A percentile compares a stretch with the other conserved stretches of the same genome.
phyloP scores from a whole-genome alignment of 306 rosid genomes.

The Urtica urens region DNA sequence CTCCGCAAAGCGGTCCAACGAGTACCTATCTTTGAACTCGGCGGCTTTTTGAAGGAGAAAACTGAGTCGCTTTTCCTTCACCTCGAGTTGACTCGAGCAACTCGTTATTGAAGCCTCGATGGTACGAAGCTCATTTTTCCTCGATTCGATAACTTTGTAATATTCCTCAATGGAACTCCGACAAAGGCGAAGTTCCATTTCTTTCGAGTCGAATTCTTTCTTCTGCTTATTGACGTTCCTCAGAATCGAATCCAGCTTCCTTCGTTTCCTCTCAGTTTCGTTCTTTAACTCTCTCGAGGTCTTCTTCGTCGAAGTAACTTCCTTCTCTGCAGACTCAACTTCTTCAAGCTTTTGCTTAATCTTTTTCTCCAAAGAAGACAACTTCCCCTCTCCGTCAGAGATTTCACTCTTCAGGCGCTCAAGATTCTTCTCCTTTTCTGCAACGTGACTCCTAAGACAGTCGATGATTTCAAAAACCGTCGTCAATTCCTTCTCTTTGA shows the following conservation, averaged over 20 bases:
- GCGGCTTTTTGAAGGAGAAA: not conserved
- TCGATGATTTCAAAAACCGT: not conserved
- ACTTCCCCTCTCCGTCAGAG: constrained; percentile 14
- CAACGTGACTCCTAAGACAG: constrained; percentile 12
- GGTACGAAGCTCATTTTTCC: constrained; percentile 1
- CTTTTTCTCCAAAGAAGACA: constrained; percentile 1
- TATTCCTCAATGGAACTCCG: constrained; percentile 3
- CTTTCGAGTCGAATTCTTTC: constrained; percentile 6
- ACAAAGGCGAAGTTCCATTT: not conserved
- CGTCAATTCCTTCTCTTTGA: not conserved
- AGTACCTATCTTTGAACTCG: not conserved
- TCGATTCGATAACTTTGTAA: not conserved
- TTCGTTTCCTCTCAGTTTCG: not conserved
- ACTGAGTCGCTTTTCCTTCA: constrained; percentile 1
- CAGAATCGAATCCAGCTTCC: not conserved
- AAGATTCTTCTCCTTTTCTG: constrained; percentile 12
- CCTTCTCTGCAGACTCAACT: constrained; percentile 8
- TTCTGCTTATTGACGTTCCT: not conserved
- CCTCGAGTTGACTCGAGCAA: not conserved
- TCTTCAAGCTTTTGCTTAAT: not conserved
- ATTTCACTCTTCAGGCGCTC: constrained; percentile 2
- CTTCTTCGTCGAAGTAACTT: not conserved
- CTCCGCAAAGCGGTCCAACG: not conserved
- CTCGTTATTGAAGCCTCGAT: not conserved
- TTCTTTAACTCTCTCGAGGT: constrained; percentile 9